These are phyloP conservation scores for Neofusicoccum cordaticola DNA, from an alignment of 2,329 filamentous ascomycete species.

Conservation along the genomic window DNA sequence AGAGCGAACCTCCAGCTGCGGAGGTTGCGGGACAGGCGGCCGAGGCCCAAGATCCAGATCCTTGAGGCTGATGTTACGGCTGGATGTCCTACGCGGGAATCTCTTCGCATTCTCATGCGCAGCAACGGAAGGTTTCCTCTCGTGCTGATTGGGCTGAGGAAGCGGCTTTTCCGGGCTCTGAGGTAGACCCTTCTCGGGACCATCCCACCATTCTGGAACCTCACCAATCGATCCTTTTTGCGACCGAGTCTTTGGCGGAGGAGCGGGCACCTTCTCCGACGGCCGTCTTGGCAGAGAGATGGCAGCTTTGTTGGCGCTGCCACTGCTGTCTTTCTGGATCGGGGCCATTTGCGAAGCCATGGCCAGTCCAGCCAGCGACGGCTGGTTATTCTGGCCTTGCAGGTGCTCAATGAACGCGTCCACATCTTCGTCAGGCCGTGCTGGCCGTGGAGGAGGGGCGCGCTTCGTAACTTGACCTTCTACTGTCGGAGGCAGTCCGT, in stretches of 20 bases:
- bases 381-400: conserved; percentile 30
- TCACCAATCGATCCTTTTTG: background rate
- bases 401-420: conserved; percentile 37
- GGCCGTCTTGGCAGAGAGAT: conserved; percentile 21
- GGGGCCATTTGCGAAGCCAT: background rate
- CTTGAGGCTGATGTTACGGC: conserved; percentile 20
- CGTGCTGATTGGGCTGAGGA: background rate
- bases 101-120: conserved; percentile 11
- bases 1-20: conserved; percentile 21
- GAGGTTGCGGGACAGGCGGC: background rate
- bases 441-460: conserved; percentile 22
- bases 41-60: conserved; percentile 12
- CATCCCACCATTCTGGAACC: conserved; percentile 10
- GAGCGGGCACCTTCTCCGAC: conserved; percentile 23
- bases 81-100: conserved; percentile 24
- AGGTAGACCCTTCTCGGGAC: background rate
- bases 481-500: conserved; percentile 19
- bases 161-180: background rate
- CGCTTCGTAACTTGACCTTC: conserved; percentile 19
- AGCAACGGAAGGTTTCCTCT: background rate
- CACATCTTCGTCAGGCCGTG: conserved; percentile 23
- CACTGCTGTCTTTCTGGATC: background rate
- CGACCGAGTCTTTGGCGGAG: background rate
- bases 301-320: background rate
- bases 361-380: background rate